Evolutionary conservation across 768 basidiomycete genomes (phyloP), one percentile per base, ranked within the genome.

Genomic region (Lenzites betulinus): DNA sequence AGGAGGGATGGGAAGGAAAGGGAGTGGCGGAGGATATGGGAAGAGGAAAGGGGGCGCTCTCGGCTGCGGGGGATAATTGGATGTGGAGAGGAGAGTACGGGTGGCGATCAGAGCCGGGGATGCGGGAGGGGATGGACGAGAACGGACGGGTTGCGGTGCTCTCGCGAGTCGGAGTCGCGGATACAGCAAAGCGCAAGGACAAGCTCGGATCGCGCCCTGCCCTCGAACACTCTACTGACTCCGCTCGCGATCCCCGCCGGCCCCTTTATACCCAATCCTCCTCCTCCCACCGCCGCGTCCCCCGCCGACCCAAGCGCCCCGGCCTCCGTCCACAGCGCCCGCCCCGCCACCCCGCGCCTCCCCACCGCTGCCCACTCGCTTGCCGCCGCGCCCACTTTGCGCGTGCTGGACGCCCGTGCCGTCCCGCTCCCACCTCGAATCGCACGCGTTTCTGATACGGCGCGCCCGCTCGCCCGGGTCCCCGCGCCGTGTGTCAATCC

Each of bases 1-100:
- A 49, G 51, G 47, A 16, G 47, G 59, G 64, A 58, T 51, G 54
- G 59, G n/a, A n/a, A n/a, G n/a, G n/a, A n/a, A n/a, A n/a, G 15
- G 36, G 46, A 38, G 56, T 36, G 54, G 60, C 49, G 50, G 59
- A 35, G 55, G 49, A 50, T 22, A 36, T 44, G 20, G 58, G 41
- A 39, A 13, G n/a, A 38, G 38, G 46, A 23, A 52, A 18, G 42
- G 59, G 46, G 28, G 41, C 49, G 44, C 43, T 51, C 49, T 48
- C 7, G 48, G 63, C 59, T 57, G 63, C 58, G 63, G 46, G 39
- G 63, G 63, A 54, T 60, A 60, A 60, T 53, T 60, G 43, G 55
- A 42, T 53, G 36, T 39, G 25, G 55, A n/a, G n/a, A n/a, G n/a
- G n/a, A n/a, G n/a, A n/a, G n/a, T n/a, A 51, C 46, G 43, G 42